Conservation (phyloP, 148 eudicot genomes). For the Oxyria digyna region DNA sequence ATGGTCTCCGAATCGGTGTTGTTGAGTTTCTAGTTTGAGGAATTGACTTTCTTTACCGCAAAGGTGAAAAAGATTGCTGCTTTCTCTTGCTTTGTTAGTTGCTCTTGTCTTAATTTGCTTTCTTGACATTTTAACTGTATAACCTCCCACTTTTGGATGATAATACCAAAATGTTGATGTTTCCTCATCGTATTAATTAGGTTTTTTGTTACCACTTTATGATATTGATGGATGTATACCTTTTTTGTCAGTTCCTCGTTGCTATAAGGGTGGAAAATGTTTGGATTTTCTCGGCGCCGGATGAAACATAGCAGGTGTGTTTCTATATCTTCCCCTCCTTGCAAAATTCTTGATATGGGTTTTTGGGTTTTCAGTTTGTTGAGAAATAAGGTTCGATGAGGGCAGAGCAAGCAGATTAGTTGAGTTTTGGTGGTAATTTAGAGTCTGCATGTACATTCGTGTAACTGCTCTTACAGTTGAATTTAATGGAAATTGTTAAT, state of each 20-base stretch:
- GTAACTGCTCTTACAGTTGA: neutral
- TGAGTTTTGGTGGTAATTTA: neutral
- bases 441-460: neutral
- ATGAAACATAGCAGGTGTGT: slow-evolving; percentile 83
- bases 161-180: neutral
- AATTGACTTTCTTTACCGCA: neutral
- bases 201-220: neutral
- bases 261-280: slow-evolving; percentile 5
- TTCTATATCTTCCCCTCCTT: neutral
- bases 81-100: neutral
- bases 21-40: neutral
- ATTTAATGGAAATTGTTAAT: neutral
- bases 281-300: slow-evolving; percentile 41
- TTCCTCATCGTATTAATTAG: neutral
- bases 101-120: neutral
- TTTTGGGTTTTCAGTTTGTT: neutral
- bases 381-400: neutral
- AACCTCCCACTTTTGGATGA: neutral
- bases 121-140: neutral
- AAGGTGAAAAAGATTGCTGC: slow-evolving; percentile 4
- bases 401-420: neutral
- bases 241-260: neutral
- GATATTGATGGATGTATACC: neutral
- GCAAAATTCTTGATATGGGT: neutral
- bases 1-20: neutral